phyloP scores from a whole-genome alignment of 768 basidiomycete species.

The Tulasnella sp. region DNA sequence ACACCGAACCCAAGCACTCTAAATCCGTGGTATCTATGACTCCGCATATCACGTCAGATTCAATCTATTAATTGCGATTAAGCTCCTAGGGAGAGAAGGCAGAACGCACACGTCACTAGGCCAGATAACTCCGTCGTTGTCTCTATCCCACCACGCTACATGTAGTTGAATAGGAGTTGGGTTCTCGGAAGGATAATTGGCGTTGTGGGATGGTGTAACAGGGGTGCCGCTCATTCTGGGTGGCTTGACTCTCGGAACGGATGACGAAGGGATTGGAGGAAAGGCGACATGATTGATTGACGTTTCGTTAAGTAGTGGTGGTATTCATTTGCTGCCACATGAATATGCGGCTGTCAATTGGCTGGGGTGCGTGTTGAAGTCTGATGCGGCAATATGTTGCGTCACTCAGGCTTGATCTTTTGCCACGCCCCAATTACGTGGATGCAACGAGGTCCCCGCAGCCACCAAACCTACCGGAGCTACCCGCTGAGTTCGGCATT shows the following conservation, averaged over 20 bases:
- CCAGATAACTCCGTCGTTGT: conserved; percentile 33
- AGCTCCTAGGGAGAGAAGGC: background rate
- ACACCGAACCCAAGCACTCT: conserved; percentile 12
- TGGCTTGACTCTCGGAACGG: background rate
- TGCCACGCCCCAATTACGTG: no score
- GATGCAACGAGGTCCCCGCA: no score
- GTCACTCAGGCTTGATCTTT: no score
- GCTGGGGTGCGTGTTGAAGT: no score
- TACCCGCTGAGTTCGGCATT: no score
- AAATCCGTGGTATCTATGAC: conserved; percentile 1
- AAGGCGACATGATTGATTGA: background rate
- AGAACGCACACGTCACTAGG: conserved; percentile 22
- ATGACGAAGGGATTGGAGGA: background rate
- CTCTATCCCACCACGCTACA: conserved; percentile 24
- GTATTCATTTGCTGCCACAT: no score
- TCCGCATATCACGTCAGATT: background rate
- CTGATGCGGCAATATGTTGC: no score
- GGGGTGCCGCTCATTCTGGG: conserved; percentile 1
- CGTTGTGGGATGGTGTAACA: conserved; percentile 16
- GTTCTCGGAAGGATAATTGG: background rate
- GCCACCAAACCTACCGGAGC: no score
- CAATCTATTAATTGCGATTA: background rate
- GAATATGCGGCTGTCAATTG: no score
- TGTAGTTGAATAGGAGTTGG: conserved; percentile 23
- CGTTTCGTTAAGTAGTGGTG: no score